Base-by-base conservation (phyloP, 768 basidiomycete genomes). In the Termitomyces sp. region DNA sequence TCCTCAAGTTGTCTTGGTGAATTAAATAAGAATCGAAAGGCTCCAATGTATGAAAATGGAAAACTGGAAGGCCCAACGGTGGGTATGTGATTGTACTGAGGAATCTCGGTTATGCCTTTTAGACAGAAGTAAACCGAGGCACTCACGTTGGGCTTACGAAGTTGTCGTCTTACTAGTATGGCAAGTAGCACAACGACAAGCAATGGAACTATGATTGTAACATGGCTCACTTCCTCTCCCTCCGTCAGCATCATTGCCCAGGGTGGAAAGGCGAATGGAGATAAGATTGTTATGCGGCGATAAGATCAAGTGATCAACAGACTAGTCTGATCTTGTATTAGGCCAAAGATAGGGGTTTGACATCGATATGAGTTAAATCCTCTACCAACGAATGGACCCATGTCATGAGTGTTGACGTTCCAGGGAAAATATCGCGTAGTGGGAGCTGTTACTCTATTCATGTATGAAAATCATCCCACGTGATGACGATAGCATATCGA, bases 41-140 rank as follows among this genome's bases (percentile, higher is more conserved):
- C 62, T 28, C 60, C 64, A 8, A 67, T 47, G 40, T 65, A 70
- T 12, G 58, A 66, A 19, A 62, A 58, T 6, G 58, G 59, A n/a
- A 55, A 49, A 2, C 6, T 28, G 11, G 56, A 49, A 40, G 38
- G 49, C 40, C 70, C 69, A 15, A 63, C 37, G 11, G 64, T 58
- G 21, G 65, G 67, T 26, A 70, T 69, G 35, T 63, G 60, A 21
- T 57, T 62, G 15, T 69, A 56, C 70, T 71, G 47, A 5, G n/a
- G 9, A 17, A 37, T 37, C 15, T 37, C 17, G 22, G 17, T 43
- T 14, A 22, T 32, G 28, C 9, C 14, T 0, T 21, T 49, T 15
- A 34, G 28, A 17, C 22, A 43, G 32, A 44, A 11, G 11, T 26
- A 14, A 14, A 21, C 11, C 14, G 14, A 10, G 40, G 17, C 22